A percentile compares a stretch with the other conserved stretches of the same genome.
These are phyloP conservation scores for Talaromyces sp. DNA, from an alignment of 2,329 filamentous ascomycete genomes.

Conservation along the genomic window DNA sequence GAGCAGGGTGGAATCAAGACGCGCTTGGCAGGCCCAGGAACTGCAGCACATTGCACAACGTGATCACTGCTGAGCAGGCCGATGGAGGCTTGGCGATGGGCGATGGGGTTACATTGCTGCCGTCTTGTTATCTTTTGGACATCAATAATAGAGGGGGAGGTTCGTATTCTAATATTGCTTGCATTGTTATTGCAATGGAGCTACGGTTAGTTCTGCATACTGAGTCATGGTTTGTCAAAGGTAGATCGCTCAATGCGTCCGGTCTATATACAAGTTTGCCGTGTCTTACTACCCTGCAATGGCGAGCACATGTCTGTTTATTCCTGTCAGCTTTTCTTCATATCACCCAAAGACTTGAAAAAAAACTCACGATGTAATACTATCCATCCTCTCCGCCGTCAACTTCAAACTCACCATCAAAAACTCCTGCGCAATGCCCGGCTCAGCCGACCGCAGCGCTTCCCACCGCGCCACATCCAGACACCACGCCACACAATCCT, in stretches of 20 bases:
- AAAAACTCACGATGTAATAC: slow-evolving; percentile 56
- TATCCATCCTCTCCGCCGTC: slow-evolving; percentile 86
- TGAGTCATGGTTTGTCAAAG: no score
- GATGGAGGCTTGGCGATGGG: background rate
- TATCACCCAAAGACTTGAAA: no score
- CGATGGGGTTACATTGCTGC: background rate
- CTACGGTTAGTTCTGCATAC: no score
- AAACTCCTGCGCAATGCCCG: slow-evolving; percentile 75
- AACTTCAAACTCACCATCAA: slow-evolving; percentile 84
- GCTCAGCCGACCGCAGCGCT: slow-evolving; percentile 63
- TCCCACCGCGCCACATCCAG: slow-evolving; percentile 68
- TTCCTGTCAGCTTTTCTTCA: background rate
- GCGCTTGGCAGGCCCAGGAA: background rate
- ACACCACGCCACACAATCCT: slow-evolving; percentile 75
- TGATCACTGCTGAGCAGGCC: background rate
- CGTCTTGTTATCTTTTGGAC: no score
- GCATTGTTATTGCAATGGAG: no score
- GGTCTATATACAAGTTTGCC: background rate
- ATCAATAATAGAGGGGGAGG: no score
- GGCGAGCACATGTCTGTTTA: slow-evolving; percentile 10
- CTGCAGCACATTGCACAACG: background rate
- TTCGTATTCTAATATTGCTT: no score
- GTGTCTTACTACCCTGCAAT: slow-evolving; percentile 5
- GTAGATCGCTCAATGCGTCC: background rate
- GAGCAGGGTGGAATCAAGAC: no score